phyloP scores from a whole-genome alignment of 2,329 filamentous ascomycete species.

The Fragosphaeria purpurea region DNA sequence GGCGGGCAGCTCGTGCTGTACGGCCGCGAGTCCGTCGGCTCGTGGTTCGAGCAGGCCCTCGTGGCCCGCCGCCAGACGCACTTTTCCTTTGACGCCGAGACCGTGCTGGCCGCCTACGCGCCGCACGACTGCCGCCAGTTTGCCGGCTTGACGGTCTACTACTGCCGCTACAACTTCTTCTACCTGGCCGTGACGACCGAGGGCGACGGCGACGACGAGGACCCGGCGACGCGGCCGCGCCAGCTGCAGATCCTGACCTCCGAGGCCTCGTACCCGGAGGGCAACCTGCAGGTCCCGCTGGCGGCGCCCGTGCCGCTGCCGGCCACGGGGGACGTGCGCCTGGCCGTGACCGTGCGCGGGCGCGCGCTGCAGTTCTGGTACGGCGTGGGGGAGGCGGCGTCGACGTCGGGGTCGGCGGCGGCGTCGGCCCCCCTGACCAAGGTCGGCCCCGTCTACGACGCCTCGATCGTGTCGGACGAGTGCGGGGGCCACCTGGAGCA shows the following conservation, averaged over 20 bases:
- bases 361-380: conserved; percentile 46
- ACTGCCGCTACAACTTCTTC: conserved; percentile 56
- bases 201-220: conserved; percentile 23
- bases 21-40: conserved; percentile 43
- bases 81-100: conserved; percentile 80
- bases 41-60: conserved; percentile 49
- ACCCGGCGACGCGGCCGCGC: conserved; percentile 30
- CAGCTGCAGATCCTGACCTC: conserved; percentile 49
- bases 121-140: conserved; percentile 51
- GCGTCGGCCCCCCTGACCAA: conserved; percentile 26
- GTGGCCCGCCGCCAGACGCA: conserved; percentile 46
- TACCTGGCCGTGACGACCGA: conserved; percentile 50
- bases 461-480: conserved; percentile 51
- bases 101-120: conserved; percentile 66
- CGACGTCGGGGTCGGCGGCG: too few species aligned
- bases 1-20: conserved; percentile 31
- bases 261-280: conserved; percentile 45
- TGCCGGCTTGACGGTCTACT: conserved; percentile 51
- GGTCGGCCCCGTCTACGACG: conserved; percentile 47
- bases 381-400: too few species aligned
- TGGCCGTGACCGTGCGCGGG: conserved; percentile 43
- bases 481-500: conserved; percentile 51
- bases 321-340: conserved; percentile 41
- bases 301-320: conserved; percentile 38
- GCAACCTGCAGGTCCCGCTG: conserved; percentile 34